Base-by-base conservation (phyloP, 345 rosid genomes). In the Euphorbia tirucalli region DNA sequence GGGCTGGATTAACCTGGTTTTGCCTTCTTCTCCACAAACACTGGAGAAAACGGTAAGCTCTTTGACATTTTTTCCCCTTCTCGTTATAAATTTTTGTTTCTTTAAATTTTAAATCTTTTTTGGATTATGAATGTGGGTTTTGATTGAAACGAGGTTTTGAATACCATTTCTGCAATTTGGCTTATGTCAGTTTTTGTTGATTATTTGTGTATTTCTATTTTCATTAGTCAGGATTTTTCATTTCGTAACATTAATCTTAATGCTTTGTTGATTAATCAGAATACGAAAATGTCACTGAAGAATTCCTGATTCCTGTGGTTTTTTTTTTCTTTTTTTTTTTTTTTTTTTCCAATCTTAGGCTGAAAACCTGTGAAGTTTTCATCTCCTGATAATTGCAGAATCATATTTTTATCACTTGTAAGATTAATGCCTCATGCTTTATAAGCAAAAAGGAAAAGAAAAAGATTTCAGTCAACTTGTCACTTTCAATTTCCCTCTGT, bases 141-240 rank as follows among this genome's bases (percentile, higher is more conserved):
- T 19, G 44, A 61, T 57, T 57, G 25, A 62, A 62, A n/a, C 35
- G 11, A 56, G 55, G 18, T 44, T 61, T 46, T 28, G 56, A 46
- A 31, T n/a, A 13, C 25, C 18, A 24, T 28, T 61, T 71, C 60
- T n/a, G 70, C 70, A 39, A 27, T 27, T 54, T 69, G 75, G 50
- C 21, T 62, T 44, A 1, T 41, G 5, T n/a, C n/a, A n/a, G n/a
- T n/a, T n/a, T n/a, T n/a, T n/a, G n/a, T n/a, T n/a, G n/a, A n/a
- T n/a, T n/a, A n/a, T n/a, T n/a, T n/a, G n/a, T n/a, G n/a, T n/a
- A n/a, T n/a, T n/a, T 35, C 39, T 35, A 35, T 35, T 3, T n/a
- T 3, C 4, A 35, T 35, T 35, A 35, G 7, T 35, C 39, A 35
- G 39, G 39, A 35, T 35, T 35, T 35, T 35, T 35, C 39, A 35